Evolutionary conservation across 2,329 filamentous ascomycete genomes (phyloP), one percentile per base, ranked within the genome.

Genomic region (Xylariomycetidae sp.): DNA sequence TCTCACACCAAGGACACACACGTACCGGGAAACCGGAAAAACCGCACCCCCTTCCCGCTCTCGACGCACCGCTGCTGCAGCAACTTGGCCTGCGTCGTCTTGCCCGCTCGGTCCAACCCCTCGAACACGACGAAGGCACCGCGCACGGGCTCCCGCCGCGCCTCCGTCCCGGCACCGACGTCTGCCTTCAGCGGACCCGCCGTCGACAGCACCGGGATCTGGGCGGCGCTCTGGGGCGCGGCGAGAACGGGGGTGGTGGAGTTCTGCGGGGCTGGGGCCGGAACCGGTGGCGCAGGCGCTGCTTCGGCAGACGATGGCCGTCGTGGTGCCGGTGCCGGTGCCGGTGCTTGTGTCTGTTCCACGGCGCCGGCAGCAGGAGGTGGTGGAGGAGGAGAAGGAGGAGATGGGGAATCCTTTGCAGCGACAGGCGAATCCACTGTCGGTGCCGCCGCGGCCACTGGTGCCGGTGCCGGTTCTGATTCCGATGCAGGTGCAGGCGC

Each of bases 71-170:
- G 54, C 59, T 73, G 59, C 59, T 73, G 69, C 31, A 95, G 66
- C 28, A 78, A 63, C 50, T 80, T 73, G 47, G 86, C 89, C 71
- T 95, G 89, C 20, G 88, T 94, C 15, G 87, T 90, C 70, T 95
- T 95, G 35, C 89, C 89, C 26, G 88, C 87, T 44, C 87, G 78
- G 52, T 95, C 89, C 41, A 95, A 70, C 2, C 89, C 89, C 64
- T 95, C 89, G 35, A 95, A 76, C 4, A 90, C 83, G 33, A 95
- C 75, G 19, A 95, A 74, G 10, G 80, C 77, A 29, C 88, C 88
- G 29, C 82, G 72, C 31, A 59, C 56, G 2, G 53, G 53, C 35
- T 42, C 50, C 29, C 31, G 35, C 24, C 13, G 31, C 17, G 24
- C 18, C 24, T 36, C 36, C 22, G 17, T 29, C 16, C 38, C 37